phyloP scores from a whole-genome alignment of 2,329 filamentous ascomycete genomes.

The Fusarium haematococcum region DNA sequence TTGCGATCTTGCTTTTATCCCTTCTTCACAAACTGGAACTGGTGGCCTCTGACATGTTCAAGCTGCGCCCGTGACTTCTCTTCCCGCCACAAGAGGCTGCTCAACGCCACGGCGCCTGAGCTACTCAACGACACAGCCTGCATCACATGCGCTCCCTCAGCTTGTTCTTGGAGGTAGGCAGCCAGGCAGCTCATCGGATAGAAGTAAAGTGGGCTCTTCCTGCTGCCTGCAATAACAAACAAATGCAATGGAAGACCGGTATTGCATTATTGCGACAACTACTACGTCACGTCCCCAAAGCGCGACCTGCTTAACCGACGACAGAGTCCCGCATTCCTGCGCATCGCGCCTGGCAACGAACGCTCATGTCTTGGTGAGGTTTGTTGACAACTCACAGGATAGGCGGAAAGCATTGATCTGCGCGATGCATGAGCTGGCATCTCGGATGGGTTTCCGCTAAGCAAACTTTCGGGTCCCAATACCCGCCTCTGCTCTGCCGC shows the following conservation, averaged over 20 bases:
- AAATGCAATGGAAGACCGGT: not conserved
- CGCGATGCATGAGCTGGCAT: not conserved
- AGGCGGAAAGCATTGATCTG: not conserved
- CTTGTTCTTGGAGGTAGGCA: not conserved
- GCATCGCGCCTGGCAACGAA: not conserved
- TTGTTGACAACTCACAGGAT: not conserved
- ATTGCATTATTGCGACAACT: not conserved
- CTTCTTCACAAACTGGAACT: not conserved
- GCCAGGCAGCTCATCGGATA: not conserved
- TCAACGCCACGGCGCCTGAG: not conserved
- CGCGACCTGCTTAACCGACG: not conserved
- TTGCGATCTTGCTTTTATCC: not conserved
- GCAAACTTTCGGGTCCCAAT: not conserved
- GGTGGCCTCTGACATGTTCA: not conserved
- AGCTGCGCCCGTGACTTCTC: not conserved
- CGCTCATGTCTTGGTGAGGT: not conserved
- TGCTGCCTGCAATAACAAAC: not conserved
- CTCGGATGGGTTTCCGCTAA: not conserved
- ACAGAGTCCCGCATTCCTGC: not conserved
- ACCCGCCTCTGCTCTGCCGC: not conserved
- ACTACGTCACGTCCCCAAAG: not conserved
- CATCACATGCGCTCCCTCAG: not conserved
- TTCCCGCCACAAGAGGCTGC: not conserved
- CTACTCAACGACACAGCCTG: not conserved
- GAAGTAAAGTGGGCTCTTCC: not conserved